These are phyloP conservation scores for Calocybe indica DNA, from an alignment of 768 basidiomycete genomes.

Conservation along the genomic window DNA sequence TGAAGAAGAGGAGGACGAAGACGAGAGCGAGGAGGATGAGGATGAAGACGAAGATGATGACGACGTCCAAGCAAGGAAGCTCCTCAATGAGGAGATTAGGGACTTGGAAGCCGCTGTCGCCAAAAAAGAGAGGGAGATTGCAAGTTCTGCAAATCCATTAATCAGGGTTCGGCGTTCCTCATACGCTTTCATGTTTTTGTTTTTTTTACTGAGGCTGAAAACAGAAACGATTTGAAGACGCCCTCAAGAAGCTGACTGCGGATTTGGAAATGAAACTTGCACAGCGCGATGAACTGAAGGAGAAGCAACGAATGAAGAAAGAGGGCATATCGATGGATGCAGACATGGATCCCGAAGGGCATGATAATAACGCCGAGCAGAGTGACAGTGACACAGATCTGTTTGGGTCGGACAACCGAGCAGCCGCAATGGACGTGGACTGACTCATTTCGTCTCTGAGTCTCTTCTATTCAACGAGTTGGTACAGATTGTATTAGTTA, in stretches of 20 bases:
- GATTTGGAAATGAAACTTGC: slow-evolving; percentile 82
- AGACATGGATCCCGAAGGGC: slow-evolving; percentile 30
- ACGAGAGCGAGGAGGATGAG: slow-evolving; percentile 64
- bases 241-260: slow-evolving; percentile 77
- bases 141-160: slow-evolving; percentile 78
- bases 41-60: slow-evolving; percentile 86
- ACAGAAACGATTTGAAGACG: slow-evolving; percentile 91
- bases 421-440: slow-evolving; percentile 29
- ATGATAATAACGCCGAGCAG: slow-evolving; percentile 21
- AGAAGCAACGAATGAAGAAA: slow-evolving; percentile 65
- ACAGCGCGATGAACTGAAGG: slow-evolving; percentile 76
- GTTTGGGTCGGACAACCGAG: slow-evolving; percentile 45
- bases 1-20: slow-evolving; percentile 57
- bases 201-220: background rate
- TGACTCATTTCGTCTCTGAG: slow-evolving; percentile 5
- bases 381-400: slow-evolving; percentile 26
- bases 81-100: slow-evolving; percentile 83
- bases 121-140: slow-evolving; percentile 80
- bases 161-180: slow-evolving; percentile 52
- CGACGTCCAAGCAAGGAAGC: slow-evolving; percentile 66
- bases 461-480: background rate
- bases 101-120: slow-evolving; percentile 85
- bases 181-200: slow-evolving; percentile 1
- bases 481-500: background rate
- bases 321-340: slow-evolving; percentile 50